Percentiles rank a stretch among this genome's conserved stretches.
Evolutionary conservation across 2,329 filamentous ascomycete genomes (phyloP).

Genomic region (Ophiocordyceps camponoti-rufipedis): DNA sequence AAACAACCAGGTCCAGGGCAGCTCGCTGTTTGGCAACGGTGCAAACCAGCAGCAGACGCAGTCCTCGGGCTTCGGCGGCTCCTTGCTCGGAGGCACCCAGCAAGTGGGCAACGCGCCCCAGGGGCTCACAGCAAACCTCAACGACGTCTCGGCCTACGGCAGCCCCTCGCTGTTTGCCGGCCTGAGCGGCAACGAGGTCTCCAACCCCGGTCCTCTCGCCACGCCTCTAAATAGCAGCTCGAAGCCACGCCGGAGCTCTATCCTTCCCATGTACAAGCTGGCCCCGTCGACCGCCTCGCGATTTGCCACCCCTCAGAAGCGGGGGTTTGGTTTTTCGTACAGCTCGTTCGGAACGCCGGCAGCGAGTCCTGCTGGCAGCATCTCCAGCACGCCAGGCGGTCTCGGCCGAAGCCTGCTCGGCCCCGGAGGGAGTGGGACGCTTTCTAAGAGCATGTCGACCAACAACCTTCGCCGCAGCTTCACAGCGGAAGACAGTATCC

Average conservation of each 20-base stretch:
- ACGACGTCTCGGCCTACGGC: constrained; percentile 77
- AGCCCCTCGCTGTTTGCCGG: constrained; percentile 72
- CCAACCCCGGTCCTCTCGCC: constrained; percentile 73
- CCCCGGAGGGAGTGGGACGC: constrained; percentile 48
- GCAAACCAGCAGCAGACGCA: constrained; percentile 31
- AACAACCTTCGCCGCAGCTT: constrained; percentile 72
- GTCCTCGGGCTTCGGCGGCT: constrained; percentile 24
- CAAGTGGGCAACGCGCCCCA: constrained; percentile 34
- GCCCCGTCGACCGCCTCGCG: constrained; percentile 66
- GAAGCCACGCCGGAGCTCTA: constrained; percentile 61
- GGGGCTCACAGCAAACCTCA: constrained; percentile 58
- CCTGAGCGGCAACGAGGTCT: constrained; percentile 40
- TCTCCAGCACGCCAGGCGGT: constrained; percentile 47
- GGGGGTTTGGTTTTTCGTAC: constrained; percentile 83
- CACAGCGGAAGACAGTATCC: constrained; percentile 67
- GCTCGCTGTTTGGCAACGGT: constrained; percentile 25
- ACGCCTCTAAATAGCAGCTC: constrained; percentile 64
- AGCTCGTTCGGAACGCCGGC: constrained; percentile 75
- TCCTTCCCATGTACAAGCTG: constrained; percentile 73
- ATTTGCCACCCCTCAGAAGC: constrained; percentile 67
- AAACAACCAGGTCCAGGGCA: constrained; percentile 24
- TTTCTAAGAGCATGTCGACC: constrained; percentile 77
- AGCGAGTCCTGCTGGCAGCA: constrained; percentile 45
- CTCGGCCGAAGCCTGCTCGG: constrained; percentile 47
- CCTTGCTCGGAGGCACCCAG: constrained; percentile 40